Evolutionary conservation across 257 asterid species (phyloP).

Genomic region (Solanum raphanifolium): DNA sequence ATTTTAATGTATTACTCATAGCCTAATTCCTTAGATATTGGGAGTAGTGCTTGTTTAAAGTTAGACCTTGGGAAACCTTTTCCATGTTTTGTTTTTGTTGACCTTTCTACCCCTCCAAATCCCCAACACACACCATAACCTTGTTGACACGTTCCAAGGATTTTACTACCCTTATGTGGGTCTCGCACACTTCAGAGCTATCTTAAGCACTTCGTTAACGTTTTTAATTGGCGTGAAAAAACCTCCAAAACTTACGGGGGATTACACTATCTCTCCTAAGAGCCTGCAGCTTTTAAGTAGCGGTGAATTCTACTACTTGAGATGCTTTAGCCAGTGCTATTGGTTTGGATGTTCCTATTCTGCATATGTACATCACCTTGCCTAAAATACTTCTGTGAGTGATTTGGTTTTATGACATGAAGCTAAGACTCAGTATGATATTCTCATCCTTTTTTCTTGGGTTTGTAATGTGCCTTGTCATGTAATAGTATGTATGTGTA

Average conservation of each 20-base stretch:
- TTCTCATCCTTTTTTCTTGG: neutral
- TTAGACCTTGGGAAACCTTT: neutral
- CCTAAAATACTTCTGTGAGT: neutral
- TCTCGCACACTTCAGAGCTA: neutral
- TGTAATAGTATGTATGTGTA: neutral
- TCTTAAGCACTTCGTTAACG: neutral
- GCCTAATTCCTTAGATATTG: neutral
- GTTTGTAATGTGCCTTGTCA: neutral
- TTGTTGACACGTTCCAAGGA: neutral
- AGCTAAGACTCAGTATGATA: neutral
- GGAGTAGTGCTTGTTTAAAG: neutral
- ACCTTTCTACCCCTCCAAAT: neutral
- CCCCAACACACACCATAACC: neutral
- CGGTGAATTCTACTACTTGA: neutral
- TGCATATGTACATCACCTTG: neutral
- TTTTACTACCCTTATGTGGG: neutral
- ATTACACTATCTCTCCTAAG: neutral
- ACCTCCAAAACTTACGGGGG: neutral
- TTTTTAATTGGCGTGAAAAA: neutral
- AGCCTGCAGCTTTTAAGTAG: neutral
- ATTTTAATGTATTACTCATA: neutral
- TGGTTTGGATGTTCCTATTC: neutral
- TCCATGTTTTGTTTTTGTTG: neutral
- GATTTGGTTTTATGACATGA: neutral
- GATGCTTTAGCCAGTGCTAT: neutral